Evolutionary conservation across 1,284 basidiomycete genomes (phyloP).

Genomic region (Afroboletus lepidellus): DNA sequence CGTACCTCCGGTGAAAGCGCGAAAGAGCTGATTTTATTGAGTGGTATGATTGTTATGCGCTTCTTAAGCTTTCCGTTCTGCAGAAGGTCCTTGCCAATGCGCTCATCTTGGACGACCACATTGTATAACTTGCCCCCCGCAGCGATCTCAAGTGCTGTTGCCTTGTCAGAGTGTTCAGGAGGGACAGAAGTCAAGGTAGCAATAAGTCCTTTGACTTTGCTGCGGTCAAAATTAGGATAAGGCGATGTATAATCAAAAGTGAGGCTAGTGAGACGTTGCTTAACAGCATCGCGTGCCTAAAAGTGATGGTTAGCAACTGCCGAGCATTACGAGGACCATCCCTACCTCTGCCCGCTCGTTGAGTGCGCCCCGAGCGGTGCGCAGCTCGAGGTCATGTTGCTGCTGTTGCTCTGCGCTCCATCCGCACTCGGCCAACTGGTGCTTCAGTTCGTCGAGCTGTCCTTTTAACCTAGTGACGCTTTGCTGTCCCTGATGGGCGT

Average conservation of each 20-base stretch:
- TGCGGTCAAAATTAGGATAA: constrained; percentile 79
- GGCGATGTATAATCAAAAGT: constrained; percentile 87
- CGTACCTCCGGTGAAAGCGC: constrained; percentile 63
- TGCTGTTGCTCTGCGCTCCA: constrained; percentile 83
- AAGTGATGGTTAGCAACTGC: constrained; percentile 4
- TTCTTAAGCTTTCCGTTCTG: constrained; percentile 83
- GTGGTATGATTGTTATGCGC: constrained; percentile 90
- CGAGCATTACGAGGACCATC: constrained; percentile 8
- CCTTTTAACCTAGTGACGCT: constrained; percentile 63
- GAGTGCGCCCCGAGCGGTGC: constrained; percentile 57
- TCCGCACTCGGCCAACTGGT: constrained; percentile 59
- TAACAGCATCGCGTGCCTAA: constrained; percentile 73
- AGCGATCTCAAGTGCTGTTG: constrained; percentile 92
- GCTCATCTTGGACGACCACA: constrained; percentile 90
- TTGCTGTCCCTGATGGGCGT: constrained; percentile 74
- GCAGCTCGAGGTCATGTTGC: constrained; percentile 57
- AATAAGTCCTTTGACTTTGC: constrained; percentile 92
- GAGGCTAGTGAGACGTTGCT: constrained; percentile 67
- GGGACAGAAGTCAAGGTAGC: constrained; percentile 81
- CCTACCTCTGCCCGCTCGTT: constrained; percentile 65
- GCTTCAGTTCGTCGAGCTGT: constrained; percentile 60
- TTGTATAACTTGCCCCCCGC: constrained; percentile 94
- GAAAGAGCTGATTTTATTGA: constrained; percentile 86
- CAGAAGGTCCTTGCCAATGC: constrained; percentile 83
- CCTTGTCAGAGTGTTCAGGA: constrained; percentile 68